Evolutionary conservation across 2,329 filamentous ascomycete species (phyloP).

Genomic region (Gremmenia infestans): DNA sequence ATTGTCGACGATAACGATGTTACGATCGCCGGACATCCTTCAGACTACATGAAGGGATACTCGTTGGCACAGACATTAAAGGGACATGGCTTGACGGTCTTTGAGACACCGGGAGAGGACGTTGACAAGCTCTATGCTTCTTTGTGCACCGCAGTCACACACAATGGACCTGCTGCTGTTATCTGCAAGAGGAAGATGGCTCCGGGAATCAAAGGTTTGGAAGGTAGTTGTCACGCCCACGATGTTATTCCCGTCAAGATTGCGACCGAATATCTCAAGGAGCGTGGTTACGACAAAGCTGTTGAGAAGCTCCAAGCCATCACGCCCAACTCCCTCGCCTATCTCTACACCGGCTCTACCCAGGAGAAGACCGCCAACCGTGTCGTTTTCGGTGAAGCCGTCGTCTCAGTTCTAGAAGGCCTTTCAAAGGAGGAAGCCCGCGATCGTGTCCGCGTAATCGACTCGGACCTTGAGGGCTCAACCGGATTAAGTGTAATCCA

Average conservation of each 20-base stretch:
- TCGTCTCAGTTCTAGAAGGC: constrained; percentile 33
- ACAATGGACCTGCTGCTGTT: constrained; percentile 32
- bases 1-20: constrained; percentile 39
- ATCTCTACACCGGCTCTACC: constrained; percentile 29
- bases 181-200: constrained; percentile 33
- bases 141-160: constrained; percentile 30
- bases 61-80: constrained; percentile 30
- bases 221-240: constrained; percentile 34
- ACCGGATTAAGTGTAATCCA: constrained; percentile 36
- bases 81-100: constrained; percentile 35
- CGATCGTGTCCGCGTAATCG: constrained; percentile 35
- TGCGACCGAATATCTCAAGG: constrained; percentile 34
- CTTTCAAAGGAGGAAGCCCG: constrained; percentile 35
- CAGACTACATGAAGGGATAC: constrained; percentile 35
- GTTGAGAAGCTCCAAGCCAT: constrained; percentile 17
- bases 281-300: constrained; percentile 31
- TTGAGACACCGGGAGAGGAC: constrained; percentile 34
- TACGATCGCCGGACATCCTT: constrained; percentile 37
- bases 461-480: constrained; percentile 37
- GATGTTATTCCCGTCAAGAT: constrained; percentile 36
- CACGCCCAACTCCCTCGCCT: constrained; percentile 22
- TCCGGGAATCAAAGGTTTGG: constrained; percentile 33
- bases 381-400: constrained; percentile 36
- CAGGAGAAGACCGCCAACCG: constrained; percentile 36
- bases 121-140: constrained; percentile 33